Conservation (phyloP, 345 rosid species). For the Bruguiera gymnorhiza region DNA sequence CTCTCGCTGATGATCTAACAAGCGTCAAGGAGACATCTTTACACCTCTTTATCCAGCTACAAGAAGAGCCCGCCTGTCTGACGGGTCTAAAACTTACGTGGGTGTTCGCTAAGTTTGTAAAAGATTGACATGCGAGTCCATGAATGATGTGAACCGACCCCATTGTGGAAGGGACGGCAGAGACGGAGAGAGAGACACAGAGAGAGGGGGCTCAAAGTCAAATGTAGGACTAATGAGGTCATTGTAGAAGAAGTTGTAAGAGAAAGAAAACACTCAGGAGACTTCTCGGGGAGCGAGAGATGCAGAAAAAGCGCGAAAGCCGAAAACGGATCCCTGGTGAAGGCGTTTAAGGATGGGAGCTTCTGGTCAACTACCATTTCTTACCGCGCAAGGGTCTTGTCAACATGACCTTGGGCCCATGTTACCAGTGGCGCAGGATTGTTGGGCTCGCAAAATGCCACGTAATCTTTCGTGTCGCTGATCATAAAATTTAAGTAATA, state of each 20-base stretch:
- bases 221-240: slow-evolving; percentile 14
- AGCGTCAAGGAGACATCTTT: slow-evolving; percentile 29
- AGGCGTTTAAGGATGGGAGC: background rate
- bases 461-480: too few species aligned
- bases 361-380: background rate
- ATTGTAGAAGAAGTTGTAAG: slow-evolving; percentile 7
- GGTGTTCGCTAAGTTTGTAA: background rate
- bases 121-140: slow-evolving; percentile 18
- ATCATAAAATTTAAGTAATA: too few species aligned
- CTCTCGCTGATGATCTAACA: slow-evolving; percentile 23
- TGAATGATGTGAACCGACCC: slow-evolving; percentile 38
- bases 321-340: slow-evolving; percentile 9
- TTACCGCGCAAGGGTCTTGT: background rate
- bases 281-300: background rate
- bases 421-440: too few species aligned
- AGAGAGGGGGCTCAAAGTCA: background rate
- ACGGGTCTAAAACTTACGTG: slow-evolving; percentile 14
- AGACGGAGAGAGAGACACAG: background rate
- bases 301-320: slow-evolving; percentile 23
- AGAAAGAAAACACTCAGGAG: background rate
- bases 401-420: too few species aligned
- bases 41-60: slow-evolving; percentile 18
- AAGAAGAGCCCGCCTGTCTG: slow-evolving; percentile 27
- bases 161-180: slow-evolving; percentile 26
- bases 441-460: too few species aligned